Evolutionary conservation across 495 filamentous ascomycete genomes (phyloP).

Genomic region (Aspergillus mulundensis): DNA sequence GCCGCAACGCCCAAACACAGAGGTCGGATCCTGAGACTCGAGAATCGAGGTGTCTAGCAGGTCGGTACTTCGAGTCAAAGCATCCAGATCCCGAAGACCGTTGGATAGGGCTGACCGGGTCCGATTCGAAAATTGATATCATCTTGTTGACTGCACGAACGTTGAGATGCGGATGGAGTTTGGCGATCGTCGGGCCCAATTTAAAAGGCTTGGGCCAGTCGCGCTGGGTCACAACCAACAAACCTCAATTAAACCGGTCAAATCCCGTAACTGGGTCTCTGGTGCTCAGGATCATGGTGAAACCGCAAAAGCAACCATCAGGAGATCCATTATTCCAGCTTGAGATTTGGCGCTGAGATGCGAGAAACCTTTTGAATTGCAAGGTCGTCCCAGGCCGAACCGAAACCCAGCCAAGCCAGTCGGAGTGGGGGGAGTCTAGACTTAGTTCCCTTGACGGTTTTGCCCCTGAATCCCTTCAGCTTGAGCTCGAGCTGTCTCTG

Average conservation of each 20-base stretch:
- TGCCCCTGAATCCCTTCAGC: conserved; percentile 17
- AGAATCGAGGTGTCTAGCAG: not conserved
- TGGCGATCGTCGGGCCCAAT: not conserved
- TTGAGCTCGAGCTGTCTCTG: not conserved
- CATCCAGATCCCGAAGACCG: not conserved
- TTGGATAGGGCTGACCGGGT: not conserved
- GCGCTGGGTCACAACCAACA: not conserved
- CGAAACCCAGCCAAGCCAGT: conserved; percentile 8
- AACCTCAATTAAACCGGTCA: too few species aligned
- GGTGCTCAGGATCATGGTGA: not conserved
- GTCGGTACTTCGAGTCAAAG: not conserved
- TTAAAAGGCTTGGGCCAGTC: not conserved
- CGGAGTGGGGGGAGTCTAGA: conserved; percentile 17
- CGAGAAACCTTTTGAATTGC: not conserved
- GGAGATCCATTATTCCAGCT: not conserved
- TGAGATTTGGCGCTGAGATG: not conserved
- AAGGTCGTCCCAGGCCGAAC: not conserved
- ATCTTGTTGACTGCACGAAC: conserved; percentile 10
- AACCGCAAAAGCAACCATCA: not conserved
- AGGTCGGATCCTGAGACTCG: not conserved
- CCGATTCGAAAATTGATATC: not conserved
- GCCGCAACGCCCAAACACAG: not conserved
- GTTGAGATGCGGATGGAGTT: conserved; percentile 5
- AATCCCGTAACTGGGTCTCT: too few species aligned
- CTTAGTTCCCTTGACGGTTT: conserved; percentile 8